phyloP scores from a whole-genome alignment of 441 rosid species.

The Erysimum pusillum region DNA sequence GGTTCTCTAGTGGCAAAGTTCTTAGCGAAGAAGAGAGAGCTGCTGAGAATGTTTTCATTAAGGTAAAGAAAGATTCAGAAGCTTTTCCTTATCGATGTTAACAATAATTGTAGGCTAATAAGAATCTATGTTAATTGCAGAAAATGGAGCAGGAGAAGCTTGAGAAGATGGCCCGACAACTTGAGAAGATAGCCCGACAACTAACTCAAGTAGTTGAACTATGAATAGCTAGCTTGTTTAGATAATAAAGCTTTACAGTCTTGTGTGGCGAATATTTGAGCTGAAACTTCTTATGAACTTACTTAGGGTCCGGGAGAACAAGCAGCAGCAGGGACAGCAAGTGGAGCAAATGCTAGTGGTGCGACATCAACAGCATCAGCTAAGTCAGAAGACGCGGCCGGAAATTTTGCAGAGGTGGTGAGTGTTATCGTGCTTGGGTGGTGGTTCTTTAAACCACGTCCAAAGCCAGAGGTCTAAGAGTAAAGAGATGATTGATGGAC shows the following conservation, averaged over 20 bases:
- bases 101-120: background rate
- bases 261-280: background rate
- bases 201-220: background rate
- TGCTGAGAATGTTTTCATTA: constrained; percentile 90
- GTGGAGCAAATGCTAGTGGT: constrained; percentile 57
- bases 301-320: constrained; percentile 65
- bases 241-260: background rate
- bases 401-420: no score
- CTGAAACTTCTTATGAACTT: constrained; percentile 10
- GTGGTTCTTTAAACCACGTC: no score
- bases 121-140: constrained; percentile 55
- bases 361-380: constrained; percentile 50
- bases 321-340: constrained; percentile 53
- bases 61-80: constrained; percentile 51
- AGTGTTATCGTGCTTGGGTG: no score
- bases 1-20: constrained; percentile 81
- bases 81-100: background rate
- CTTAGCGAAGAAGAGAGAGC: constrained; percentile 95
- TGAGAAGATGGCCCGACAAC: constrained; percentile 40
- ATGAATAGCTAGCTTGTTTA: background rate
- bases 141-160: constrained; percentile 51
- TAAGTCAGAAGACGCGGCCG: no score
- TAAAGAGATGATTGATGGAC: constrained; percentile 30
- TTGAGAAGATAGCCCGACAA: constrained; percentile 64
- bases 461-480: constrained; percentile 68